Base-by-base conservation (phyloP, 257 asterid genomes). In the Solanum habrochaites region DNA sequence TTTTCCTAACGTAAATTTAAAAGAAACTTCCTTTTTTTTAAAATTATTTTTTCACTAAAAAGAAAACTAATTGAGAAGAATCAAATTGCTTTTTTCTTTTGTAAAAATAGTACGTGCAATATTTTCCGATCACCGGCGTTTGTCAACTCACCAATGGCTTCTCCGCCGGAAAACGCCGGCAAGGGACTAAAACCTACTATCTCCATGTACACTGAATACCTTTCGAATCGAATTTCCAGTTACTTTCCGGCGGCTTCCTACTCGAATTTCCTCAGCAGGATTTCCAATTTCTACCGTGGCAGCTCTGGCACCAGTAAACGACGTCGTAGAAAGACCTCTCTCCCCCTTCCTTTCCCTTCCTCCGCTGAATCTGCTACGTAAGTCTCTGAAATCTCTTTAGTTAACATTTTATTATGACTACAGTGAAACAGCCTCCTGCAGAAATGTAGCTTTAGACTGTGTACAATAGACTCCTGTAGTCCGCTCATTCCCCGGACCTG, bases 321-420 rank as follows among this genome's bases (percentile, higher is more conserved):
- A 25, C 95, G 96, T 43, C 95, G 95, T 52, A 90, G 96, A 87
- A 94, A 86, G 77, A 92, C 92, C 56, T 92, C 92, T 91, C 97
- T 97, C 13, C 98, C 99, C 52, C 95, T 96, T 8, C 99, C 99
- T 29, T 86, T 96, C 85, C 98, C 98, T 83, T 87, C 94, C 60
- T 91, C 94, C 10, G 89, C 91, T 40, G 96, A 90, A 82, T 92
- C 94, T 72, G 86, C 98, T 72, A 80, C 86, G 97, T 92, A 93
- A 84, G 93, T 82, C 40, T 70, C 39, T 45, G 82, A 27, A 45
- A 14, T 78, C 64, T 78, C 83, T 62, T 23, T 23, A 11, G 15
- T 62, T 11, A 23, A n/a, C 31, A 4, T 62, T 23, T 23, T 62
- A 60, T n/a, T n/a, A 23, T 60, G 29, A 60, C 69, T 56, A 7